These are phyloP conservation scores for Alternaria atra DNA, from an alignment of 2,329 filamentous ascomycete species.

Conservation along the genomic window DNA sequence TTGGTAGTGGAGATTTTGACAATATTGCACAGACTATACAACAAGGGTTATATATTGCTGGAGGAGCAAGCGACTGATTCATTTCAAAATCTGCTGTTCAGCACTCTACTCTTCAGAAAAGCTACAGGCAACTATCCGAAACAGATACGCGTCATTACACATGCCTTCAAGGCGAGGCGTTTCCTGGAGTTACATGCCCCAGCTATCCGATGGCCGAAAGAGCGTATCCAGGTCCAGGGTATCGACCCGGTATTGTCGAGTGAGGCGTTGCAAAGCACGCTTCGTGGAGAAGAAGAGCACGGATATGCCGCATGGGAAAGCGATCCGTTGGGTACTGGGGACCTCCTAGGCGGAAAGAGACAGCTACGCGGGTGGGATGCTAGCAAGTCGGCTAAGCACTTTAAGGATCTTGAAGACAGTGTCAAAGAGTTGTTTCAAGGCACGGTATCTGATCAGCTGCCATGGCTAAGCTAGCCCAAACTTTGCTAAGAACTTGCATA, in stretches of 20 bases:
- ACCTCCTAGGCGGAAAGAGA: constrained; percentile 51
- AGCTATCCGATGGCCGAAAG: constrained; percentile 55
- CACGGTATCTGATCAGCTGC: constrained; percentile 29
- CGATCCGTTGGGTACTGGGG: constrained; percentile 52
- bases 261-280: constrained; percentile 47
- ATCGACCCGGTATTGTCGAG: constrained; percentile 56
- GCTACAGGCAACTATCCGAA: constrained; percentile 53
- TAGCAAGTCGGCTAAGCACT: constrained; percentile 24
- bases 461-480: constrained; percentile 31
- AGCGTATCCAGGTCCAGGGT: constrained; percentile 54
- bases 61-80: constrained; percentile 84
- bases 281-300: constrained; percentile 48
- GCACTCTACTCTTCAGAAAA: constrained; percentile 65
- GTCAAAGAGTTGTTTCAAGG: constrained; percentile 41
- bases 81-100: constrained; percentile 84
- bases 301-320: constrained; percentile 51
- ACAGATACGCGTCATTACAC: constrained; percentile 56
- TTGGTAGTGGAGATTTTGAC: not conserved
- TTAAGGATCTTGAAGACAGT: constrained; percentile 37
- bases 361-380: constrained; percentile 52
- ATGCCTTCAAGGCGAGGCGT: constrained; percentile 58
- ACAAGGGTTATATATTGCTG: constrained; percentile 58
- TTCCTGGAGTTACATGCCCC: constrained; percentile 54
- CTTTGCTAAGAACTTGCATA: not conserved
- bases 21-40: constrained; percentile 36